A percentile compares a stretch with the other conserved stretches of the same genome.
These are phyloP conservation scores for Handroanthus guayacan DNA, from an alignment of 257 asterid species.

Conservation along the genomic window DNA sequence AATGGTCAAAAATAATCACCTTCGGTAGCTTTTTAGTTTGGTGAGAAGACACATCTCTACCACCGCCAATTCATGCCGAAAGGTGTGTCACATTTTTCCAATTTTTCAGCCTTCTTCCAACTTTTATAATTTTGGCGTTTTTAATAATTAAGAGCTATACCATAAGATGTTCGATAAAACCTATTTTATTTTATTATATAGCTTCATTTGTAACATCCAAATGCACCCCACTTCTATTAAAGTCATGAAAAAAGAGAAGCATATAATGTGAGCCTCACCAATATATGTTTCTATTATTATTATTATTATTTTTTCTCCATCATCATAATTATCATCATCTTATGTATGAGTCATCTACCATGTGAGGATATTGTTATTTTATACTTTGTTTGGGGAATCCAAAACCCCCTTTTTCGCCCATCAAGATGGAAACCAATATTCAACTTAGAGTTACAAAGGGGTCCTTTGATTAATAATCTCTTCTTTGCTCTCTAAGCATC, in stretches of 20 bases:
- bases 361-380: slow-evolving; percentile 41
- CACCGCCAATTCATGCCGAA: slow-evolving; percentile 32
- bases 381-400: slow-evolving; percentile 38
- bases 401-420: not conserved
- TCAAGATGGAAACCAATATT: slow-evolving; percentile 26
- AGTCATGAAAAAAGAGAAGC: slow-evolving; percentile 5
- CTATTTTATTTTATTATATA: not conserved
- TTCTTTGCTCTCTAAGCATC: slow-evolving; percentile 13
- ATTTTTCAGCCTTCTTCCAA: slow-evolving; percentile 16
- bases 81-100: slow-evolving; percentile 36
- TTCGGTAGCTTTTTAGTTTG: slow-evolving; percentile 37
- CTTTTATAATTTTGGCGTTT: slow-evolving; percentile 44
- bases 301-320: slow-evolving; percentile 27
- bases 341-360: slow-evolving; percentile 42
- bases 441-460: slow-evolving; percentile 30
- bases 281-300: not conserved
- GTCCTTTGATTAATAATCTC: slow-evolving; percentile 29
- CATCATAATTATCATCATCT: slow-evolving; percentile 7
- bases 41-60: slow-evolving; percentile 39
- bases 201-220: slow-evolving; percentile 15
- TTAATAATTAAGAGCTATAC: slow-evolving; percentile 34
- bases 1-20: slow-evolving; percentile 20
- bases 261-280: not conserved
- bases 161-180: not conserved
- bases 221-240: slow-evolving; percentile 18